phyloP scores from a whole-genome alignment of 345 rosid species.

The Eucalyptus curtisii region DNA sequence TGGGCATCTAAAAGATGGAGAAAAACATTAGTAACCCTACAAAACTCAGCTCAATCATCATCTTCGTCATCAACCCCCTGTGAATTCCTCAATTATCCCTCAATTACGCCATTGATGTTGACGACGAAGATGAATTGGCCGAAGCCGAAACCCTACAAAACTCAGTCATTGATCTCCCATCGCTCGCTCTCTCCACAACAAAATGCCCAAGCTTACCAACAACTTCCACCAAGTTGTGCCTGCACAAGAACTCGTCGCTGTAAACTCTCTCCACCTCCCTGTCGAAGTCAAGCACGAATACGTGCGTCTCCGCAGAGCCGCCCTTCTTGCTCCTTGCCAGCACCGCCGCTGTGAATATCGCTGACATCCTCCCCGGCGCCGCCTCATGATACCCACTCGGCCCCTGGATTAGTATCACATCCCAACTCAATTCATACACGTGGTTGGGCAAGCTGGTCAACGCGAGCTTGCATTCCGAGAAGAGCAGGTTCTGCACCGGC shows the following conservation, averaged over 20 bases:
- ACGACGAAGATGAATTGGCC: neutral
- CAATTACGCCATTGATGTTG: neutral
- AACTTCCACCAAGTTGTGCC: neutral
- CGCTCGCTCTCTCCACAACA: neutral
- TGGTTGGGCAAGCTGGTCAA: neutral
- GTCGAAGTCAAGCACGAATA: conserved; percentile 40
- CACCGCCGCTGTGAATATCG: neutral
- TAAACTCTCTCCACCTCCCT: neutral
- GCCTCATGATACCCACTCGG: neutral
- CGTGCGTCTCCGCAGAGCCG: conserved; percentile 58
- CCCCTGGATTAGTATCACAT: neutral
- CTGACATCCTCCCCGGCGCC: conserved; percentile 28
- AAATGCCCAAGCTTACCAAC: neutral
- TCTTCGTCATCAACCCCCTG: neutral
- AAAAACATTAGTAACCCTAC: neutral
- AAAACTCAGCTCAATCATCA: neutral
- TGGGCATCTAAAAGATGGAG: neutral
- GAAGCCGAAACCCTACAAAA: neutral
- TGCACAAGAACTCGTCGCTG: neutral
- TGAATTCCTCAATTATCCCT: neutral
- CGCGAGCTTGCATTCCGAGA: neutral
- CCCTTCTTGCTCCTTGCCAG: conserved; percentile 38
- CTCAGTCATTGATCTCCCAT: neutral
- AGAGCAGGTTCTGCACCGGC: neutral
- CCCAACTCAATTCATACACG: neutral